Base-by-base conservation (phyloP, 257 asterid species). In the Solanum appendiculatum region DNA sequence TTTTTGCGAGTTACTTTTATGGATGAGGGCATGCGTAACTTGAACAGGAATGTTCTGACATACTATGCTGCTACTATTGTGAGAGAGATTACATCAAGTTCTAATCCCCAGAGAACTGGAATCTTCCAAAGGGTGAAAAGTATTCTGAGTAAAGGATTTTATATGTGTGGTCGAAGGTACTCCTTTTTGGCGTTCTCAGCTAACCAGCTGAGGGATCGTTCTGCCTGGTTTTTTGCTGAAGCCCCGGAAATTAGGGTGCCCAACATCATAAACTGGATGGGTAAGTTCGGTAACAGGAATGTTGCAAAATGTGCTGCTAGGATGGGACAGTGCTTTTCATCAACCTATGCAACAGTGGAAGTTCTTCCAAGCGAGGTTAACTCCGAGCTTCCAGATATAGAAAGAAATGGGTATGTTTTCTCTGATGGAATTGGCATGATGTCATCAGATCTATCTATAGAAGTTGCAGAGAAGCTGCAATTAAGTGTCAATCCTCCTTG, bases 181-280 rank as follows among this genome's bases (percentile, higher is more conserved):
- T 88, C 94, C 23, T 97, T 96, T 91, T 91, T 97, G 91, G 99
- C 98, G 21, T 97, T 94, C 88, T 97, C 99, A 2, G 93, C 99
- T 44, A 96, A 95, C 85, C 99, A 97, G 84, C 84, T 97, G 83
- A 93, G 99, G 88, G 99, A 96, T 85, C 94, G 96, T 87, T 97
- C 99, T 3, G 99, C 99, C 78, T 97, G 99, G 99, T 97, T 97
- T 91, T 96, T 97, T 86, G 98, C 99, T 48, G 98, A 97, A 87
- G 92, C 91, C 44, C 64, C 44, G 36, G 78, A 80, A 40, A 73
- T 88, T 73, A n/a, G 88, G 63, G 96, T 94, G 10, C 86, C 82
- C 54, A 31, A 21, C 77, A 93, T 97, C 46, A 89, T 82, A 87
- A 90, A 16, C n/a, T 96, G 99, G 99, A 97, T 97, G 99, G 99